Evolutionary conservation across 176 grass and related monocot genomes (phyloP).

Genomic region (Paspalum notatum): DNA sequence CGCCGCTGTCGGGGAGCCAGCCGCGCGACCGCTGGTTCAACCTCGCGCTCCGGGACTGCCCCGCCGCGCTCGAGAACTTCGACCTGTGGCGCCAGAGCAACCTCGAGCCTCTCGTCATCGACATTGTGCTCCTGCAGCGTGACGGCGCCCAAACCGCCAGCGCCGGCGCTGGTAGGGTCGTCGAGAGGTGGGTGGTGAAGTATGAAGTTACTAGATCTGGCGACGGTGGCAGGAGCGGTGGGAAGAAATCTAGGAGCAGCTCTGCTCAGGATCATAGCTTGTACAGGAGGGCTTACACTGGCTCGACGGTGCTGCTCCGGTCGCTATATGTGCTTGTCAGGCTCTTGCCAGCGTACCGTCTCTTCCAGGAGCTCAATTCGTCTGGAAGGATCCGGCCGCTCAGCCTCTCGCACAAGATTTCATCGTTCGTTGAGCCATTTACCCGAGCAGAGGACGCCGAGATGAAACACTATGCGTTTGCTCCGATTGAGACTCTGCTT

Average conservation of each 20-base stretch:
- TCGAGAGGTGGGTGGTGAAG: slow-evolving; percentile 92
- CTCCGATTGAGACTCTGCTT: slow-evolving; percentile 71
- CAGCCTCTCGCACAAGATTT: slow-evolving; percentile 77
- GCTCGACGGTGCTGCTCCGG: slow-evolving; percentile 62
- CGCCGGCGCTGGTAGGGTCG: slow-evolving; percentile 49
- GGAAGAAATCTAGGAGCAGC: slow-evolving; percentile 45
- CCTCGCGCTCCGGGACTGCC: slow-evolving; percentile 74
- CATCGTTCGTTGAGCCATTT: slow-evolving; percentile 67
- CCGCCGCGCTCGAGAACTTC: slow-evolving; percentile 88
- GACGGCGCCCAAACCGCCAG: neutral
- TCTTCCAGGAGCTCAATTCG: slow-evolving; percentile 75
- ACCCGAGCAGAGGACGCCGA: slow-evolving; percentile 72
- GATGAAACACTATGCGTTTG: slow-evolving; percentile 68
- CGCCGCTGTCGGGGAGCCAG: slow-evolving; percentile 52
- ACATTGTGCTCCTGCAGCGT: slow-evolving; percentile 62
- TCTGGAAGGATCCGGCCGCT: slow-evolving; percentile 70
- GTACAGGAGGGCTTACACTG: slow-evolving; percentile 53
- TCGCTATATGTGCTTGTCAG: slow-evolving; percentile 85
- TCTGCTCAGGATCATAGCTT: slow-evolving; percentile 46
- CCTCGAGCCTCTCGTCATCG: slow-evolving; percentile 83
- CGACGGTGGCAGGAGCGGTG: slow-evolving; percentile 21
- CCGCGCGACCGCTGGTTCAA: slow-evolving; percentile 88
- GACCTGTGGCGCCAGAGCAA: slow-evolving; percentile 94
- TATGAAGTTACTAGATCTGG: slow-evolving; percentile 55
- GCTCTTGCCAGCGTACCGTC: slow-evolving; percentile 81